Conservation (phyloP, 129 eudicot genomes). For the Flaveria bidentis region DNA sequence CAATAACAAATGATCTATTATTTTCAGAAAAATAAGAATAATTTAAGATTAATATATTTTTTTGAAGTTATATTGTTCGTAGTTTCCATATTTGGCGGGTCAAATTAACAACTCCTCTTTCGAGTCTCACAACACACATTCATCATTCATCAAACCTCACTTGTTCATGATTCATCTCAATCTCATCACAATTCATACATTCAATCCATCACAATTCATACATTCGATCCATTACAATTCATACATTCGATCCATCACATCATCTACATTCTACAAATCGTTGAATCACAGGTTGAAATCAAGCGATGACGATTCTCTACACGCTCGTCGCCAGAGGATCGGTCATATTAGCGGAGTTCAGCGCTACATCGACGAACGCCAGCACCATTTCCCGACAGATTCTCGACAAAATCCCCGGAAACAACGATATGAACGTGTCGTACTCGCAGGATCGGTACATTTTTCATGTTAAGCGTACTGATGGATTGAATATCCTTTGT, state of each 20-base stretch:
- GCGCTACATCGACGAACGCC: constrained; percentile 76
- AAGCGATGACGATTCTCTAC: constrained; percentile 71
- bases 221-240: neutral
- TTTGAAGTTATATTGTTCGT: neutral
- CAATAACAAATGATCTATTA: neutral
- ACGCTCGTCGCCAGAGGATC: constrained; percentile 89
- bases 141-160: neutral
- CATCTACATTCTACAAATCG: neutral
- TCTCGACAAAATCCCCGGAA: constrained; percentile 70
- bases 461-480: constrained; percentile 90
- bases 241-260: neutral
- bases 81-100: constrained; percentile 30
- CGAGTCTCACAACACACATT: constrained; percentile 10
- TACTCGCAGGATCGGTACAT: constrained; percentile 95
- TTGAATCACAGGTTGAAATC: neutral
- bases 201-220: neutral
- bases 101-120: neutral
- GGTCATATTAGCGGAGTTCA: constrained; percentile 83
- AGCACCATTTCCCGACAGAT: constrained; percentile 78
- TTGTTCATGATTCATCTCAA: neutral
- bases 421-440: constrained; percentile 69
- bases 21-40: neutral
- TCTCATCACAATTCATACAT: neutral
- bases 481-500: constrained; percentile 90
- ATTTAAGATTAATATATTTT: no score